Evolutionary conservation across 2,329 filamentous ascomycete species (phyloP).

Genomic region (Cladosporium phlei): DNA sequence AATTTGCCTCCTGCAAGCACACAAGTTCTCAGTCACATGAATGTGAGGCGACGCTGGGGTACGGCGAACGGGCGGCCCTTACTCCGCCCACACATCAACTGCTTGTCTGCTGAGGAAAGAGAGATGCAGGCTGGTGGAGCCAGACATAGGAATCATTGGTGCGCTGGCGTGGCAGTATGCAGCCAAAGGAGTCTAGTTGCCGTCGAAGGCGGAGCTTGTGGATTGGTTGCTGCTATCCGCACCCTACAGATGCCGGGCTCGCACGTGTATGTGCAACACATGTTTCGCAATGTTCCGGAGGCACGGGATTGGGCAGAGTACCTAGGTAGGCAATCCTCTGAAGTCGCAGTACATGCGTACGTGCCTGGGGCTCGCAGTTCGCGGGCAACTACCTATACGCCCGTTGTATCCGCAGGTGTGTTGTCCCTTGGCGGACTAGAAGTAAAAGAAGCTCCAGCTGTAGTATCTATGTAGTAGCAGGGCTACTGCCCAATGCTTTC

Average conservation of each 20-base stretch:
- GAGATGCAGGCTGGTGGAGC: conserved; percentile 9
- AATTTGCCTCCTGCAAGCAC: conserved; percentile 25
- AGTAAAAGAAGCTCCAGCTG: conserved; percentile 7
- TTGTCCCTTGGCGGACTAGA: conserved; percentile 12
- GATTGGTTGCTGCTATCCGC: conserved; percentile 3
- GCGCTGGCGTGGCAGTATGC: conserved; percentile 12
- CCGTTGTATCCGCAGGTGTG: conserved; percentile 5
- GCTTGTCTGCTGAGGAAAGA: conserved; percentile 11
- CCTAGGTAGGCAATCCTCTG: not conserved
- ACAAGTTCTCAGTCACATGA: conserved; percentile 24
- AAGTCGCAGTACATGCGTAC: too few relatives aligned
- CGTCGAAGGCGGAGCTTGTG: conserved; percentile 10
- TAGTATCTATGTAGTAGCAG: conserved; percentile 10
- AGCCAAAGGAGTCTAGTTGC: conserved; percentile 11
- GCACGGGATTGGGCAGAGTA: not conserved
- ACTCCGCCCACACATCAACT: conserved; percentile 10
- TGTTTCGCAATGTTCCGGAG: conserved; percentile 1
- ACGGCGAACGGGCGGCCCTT: conserved; percentile 9
- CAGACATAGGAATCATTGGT: conserved; percentile 10
- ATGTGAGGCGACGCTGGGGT: conserved; percentile 19
- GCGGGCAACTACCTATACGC: too few relatives aligned
- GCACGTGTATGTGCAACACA: conserved; percentile 11
- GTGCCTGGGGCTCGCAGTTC: too few relatives aligned
- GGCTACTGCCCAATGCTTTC: conserved; percentile 10
- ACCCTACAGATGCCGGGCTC: conserved; percentile 5